These are phyloP conservation scores for Rhodomyrtus tomentosa DNA, from an alignment of 345 rosid genomes.

Conservation along the genomic window DNA sequence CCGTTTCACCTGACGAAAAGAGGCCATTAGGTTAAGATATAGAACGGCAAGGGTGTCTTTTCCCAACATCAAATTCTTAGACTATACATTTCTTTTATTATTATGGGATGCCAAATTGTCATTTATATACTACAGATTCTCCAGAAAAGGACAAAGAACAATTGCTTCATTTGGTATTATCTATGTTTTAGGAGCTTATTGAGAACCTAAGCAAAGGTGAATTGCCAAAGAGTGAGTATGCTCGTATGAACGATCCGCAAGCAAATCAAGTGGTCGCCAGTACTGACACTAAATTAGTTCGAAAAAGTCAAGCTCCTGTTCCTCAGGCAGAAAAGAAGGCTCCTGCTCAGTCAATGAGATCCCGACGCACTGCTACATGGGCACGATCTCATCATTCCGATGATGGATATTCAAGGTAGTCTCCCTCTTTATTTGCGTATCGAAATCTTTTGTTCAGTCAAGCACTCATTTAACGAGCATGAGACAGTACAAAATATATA, in stretches of 20 bases:
- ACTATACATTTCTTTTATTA: neutral
- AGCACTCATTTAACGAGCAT: neutral
- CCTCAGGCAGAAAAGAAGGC: constrained; percentile 50
- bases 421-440: neutral
- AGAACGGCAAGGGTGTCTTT: neutral
- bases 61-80: neutral
- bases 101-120: neutral
- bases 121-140: neutral
- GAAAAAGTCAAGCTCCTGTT: constrained; percentile 20
- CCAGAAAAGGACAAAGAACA: neutral
- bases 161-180: neutral
- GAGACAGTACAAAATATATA: neutral
- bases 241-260: constrained; percentile 36
- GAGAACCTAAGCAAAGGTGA: constrained; percentile 61
- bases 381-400: constrained; percentile 59
- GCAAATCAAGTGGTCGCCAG: constrained; percentile 7
- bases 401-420: constrained; percentile 74
- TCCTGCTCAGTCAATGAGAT: constrained; percentile 74
- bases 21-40: neutral
- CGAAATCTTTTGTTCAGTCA: neutral
- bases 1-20: neutral
- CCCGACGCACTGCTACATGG: constrained; percentile 86
- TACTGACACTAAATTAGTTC: constrained; percentile 19
- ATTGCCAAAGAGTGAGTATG: constrained; percentile 57
- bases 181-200: constrained; percentile 52